These are phyloP conservation scores for Pleurotus sapidus DNA, from an alignment of 768 basidiomycete genomes.

Conservation along the genomic window DNA sequence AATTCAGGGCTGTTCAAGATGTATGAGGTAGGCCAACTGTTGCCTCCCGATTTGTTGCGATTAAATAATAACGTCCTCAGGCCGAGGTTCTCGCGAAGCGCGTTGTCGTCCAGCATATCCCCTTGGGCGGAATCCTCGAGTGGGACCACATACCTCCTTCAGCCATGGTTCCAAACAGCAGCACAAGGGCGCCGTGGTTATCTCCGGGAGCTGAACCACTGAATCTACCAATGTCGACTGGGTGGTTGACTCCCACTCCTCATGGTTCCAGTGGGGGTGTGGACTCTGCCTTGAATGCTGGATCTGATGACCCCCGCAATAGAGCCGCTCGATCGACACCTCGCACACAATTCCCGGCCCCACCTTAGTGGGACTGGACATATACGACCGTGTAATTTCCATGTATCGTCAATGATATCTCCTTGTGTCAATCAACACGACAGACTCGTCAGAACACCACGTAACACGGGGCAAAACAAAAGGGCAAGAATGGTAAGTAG, in stretches of 20 bases:
- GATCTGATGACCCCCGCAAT: slow-evolving; percentile 2
- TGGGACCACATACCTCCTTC: slow-evolving; percentile 40
- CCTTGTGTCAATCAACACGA: neutral
- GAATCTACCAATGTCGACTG: too few relatives aligned
- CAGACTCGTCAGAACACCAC: neutral
- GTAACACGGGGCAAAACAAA: slow-evolving; percentile 2
- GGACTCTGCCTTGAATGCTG: neutral
- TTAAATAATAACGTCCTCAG: slow-evolving; percentile 26
- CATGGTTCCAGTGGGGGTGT: neutral
- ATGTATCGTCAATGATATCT: slow-evolving; percentile 1
- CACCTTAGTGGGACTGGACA: neutral
- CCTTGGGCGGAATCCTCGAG: slow-evolving; percentile 76
- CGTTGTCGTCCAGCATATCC: slow-evolving; percentile 95
- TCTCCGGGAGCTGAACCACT: slow-evolving; percentile 1
- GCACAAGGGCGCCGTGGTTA: neutral
- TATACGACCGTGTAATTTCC: neutral
- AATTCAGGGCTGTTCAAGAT: slow-evolving; percentile 91
- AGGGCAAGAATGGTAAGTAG: neutral
- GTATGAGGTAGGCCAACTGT: slow-evolving; percentile 66
- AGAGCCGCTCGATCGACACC: slow-evolving; percentile 4
- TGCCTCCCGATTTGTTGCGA: neutral
- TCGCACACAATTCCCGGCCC: slow-evolving; percentile 1
- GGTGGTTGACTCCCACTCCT: slow-evolving; percentile 3
- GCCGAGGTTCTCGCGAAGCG: slow-evolving; percentile 91
- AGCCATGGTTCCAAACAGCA: slow-evolving; percentile 1